These are phyloP conservation scores for thale cress (Arabidopsis thaliana) DNA, from an alignment of 345 rosid genomes.

Conservation along the genomic window DNA sequence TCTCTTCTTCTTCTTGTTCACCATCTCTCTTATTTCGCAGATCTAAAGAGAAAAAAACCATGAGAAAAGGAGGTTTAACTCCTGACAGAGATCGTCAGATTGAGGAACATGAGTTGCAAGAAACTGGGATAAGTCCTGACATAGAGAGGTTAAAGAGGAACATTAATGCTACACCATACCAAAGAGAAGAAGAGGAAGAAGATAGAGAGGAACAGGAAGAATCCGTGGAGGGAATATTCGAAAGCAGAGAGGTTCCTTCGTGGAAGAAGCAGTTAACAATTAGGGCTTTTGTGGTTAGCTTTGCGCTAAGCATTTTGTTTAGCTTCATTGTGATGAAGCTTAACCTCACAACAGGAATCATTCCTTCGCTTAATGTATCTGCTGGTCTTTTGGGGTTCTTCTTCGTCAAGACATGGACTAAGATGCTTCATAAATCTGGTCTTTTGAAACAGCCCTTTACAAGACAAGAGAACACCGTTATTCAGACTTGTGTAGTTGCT, in stretches of 20 bases:
- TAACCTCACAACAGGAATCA: conserved; percentile 71
- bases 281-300: conserved; percentile 68
- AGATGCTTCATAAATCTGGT: conserved; percentile 55
- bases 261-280: conserved; percentile 69
- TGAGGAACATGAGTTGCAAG: conserved; percentile 45
- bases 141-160: conserved; percentile 18
- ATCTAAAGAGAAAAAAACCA: conserved; percentile 31
- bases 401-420: conserved; percentile 69
- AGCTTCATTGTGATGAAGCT: conserved; percentile 71
- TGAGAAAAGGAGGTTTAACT: conserved; percentile 34
- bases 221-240: conserved; percentile 60
- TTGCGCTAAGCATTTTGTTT: conserved; percentile 57
- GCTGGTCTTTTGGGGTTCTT: conserved; percentile 76
- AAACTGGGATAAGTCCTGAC: conserved; percentile 37
- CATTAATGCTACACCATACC: conserved; percentile 31
- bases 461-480: conserved; percentile 84
- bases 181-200: conserved; percentile 24
- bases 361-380: conserved; percentile 76
- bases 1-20: conserved; percentile 12
- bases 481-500: conserved; percentile 88
- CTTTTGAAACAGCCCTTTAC: conserved; percentile 77
- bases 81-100: conserved; percentile 37
- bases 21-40: conserved; percentile 27
- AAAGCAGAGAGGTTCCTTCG: conserved; percentile 52
- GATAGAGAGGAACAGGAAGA: conserved; percentile 23